These are phyloP conservation scores for Sequoia sempervirens DNA, from an alignment of 75 land plant genomes.

Conservation along the genomic window DNA sequence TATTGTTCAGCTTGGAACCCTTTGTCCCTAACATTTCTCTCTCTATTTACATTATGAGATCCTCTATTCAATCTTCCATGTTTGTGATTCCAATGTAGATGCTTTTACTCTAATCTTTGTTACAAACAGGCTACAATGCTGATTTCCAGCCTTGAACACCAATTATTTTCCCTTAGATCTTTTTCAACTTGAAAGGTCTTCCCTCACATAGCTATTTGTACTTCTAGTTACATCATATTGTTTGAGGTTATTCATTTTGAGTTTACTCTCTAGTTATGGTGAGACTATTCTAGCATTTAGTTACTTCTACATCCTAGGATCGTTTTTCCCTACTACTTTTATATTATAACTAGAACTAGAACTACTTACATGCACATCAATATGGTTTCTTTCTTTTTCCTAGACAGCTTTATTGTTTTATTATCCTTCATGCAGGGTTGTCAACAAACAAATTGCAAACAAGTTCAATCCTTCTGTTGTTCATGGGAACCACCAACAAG, in stretches of 20 bases:
- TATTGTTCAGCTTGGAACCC: not conserved
- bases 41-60: no score
- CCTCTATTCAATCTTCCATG: not conserved
- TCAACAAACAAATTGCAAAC: not conserved
- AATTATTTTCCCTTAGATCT: not conserved
- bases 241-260: no score
- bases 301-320: not conserved
- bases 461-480: not conserved
- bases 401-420: not conserved
- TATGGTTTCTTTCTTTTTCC: not conserved
- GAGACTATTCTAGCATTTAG: no score
- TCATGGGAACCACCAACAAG: not conserved
- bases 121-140: not conserved
- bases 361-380: not conserved
- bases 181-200: not conserved
- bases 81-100: not conserved
- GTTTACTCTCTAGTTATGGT: no score
- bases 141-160: not conserved
- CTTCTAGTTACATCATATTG: not conserved
- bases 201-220: not conserved
- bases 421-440: not conserved
- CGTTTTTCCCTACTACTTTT: not conserved
- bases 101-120: not conserved
- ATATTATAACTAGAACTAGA: not conserved
- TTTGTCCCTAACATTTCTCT: not conserved